A percentile compares a stretch with the other conserved stretches of the same genome.
phyloP scores from a whole-genome alignment of 352 stramenopile genomes.

The Pythium aquatile region DNA sequence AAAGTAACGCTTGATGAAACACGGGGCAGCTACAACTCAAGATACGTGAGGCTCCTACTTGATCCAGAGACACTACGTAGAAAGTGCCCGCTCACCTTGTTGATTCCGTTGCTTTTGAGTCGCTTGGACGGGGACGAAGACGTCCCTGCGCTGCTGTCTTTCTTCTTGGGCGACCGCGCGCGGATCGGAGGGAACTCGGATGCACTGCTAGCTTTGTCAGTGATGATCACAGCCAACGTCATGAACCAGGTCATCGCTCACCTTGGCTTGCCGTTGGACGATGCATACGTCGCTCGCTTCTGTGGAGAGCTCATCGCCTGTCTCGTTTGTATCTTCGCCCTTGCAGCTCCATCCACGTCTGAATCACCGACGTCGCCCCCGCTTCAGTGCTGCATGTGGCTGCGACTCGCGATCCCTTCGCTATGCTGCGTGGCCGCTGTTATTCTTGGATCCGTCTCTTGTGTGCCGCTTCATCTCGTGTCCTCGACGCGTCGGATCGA shows the following conservation, averaged over 20 bases:
- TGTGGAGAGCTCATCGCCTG: conserved; percentile 12
- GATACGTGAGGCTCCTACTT: not conserved
- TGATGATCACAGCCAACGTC: not conserved
- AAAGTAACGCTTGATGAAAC: conserved; percentile 37
- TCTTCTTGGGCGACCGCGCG: conserved; percentile 28
- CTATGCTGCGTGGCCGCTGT: not conserved
- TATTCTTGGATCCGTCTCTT: conserved; percentile 14
- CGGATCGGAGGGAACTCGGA: conserved; percentile 27
- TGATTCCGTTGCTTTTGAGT: conserved; percentile 4
- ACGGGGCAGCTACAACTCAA: conserved; percentile 34
- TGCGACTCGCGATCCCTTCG: conserved; percentile 2
- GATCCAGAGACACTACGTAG: too few species aligned
- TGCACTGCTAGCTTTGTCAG: not conserved
- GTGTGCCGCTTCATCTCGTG: not conserved
- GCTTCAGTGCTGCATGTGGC: not conserved
- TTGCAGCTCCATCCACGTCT: not conserved
- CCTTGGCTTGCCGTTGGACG: not conserved
- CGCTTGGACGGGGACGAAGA: conserved; percentile 9
- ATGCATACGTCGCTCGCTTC: not conserved
- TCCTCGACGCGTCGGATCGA: conserved; percentile 3
- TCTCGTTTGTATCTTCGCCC: not conserved
- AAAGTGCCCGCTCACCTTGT: not conserved
- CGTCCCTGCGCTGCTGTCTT: not conserved
- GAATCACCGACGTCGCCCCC: not conserved
- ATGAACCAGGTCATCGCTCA: not conserved